Conservation (phyloP, 106 monocot species). For the Dendrobium nobile region DNA sequence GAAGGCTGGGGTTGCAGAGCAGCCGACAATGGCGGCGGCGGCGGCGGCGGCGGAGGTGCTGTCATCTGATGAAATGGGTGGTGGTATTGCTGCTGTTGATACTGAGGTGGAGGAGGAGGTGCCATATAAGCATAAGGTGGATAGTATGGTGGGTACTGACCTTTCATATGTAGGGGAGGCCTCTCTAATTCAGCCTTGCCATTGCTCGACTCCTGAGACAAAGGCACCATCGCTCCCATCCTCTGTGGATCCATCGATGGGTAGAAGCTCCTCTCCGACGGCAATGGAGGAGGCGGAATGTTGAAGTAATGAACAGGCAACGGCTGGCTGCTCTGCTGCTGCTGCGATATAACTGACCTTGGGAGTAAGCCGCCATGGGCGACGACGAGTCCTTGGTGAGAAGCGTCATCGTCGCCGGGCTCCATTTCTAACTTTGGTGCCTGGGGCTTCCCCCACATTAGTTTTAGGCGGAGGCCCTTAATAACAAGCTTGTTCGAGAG, state of each 20-base stretch:
- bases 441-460: conserved; percentile 95
- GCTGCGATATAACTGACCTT: conserved; percentile 72
- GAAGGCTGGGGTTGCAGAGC: conserved; percentile 10
- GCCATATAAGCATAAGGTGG: conserved; percentile 69
- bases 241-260: conserved; percentile 99
- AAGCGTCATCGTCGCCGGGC: conserved; percentile 33
- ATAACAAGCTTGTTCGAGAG: conserved; percentile 91
- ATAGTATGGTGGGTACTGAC: conserved; percentile 59
- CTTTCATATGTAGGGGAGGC: conserved; percentile 29
- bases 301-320: conserved; percentile 40
- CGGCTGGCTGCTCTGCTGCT: conserved; percentile 43
- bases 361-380: conserved; percentile 75
- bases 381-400: conserved; percentile 40
- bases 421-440: conserved; percentile 45
- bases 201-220: conserved; percentile 40
- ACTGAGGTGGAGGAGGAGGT: conserved; percentile 29
- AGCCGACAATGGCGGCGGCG: conserved; percentile 18
- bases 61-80: conserved; percentile 38
- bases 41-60: conserved; percentile 34
- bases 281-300: conserved; percentile 52
- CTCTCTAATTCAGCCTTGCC: conserved; percentile 13
- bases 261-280: conserved; percentile 50
- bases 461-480: conserved; percentile 83
- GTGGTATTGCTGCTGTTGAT: conserved; percentile 10
- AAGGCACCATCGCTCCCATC: conserved; percentile 72